Conservation (phyloP, 805 yeast species). For the Clavispora fructus region DNA sequence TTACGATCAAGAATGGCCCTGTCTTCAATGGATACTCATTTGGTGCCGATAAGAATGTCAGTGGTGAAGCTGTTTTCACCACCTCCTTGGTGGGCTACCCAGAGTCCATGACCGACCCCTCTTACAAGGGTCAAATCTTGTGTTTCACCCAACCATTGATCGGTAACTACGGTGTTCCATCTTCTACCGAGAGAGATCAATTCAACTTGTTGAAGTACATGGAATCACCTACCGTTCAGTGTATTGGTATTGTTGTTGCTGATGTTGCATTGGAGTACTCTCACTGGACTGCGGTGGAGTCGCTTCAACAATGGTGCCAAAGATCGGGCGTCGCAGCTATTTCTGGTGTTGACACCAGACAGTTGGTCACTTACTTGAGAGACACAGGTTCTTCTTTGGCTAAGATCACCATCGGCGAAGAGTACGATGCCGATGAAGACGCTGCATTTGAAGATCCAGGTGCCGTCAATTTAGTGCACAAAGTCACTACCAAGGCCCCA, state of each 20-base stretch:
- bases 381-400: slow-evolving; percentile 96
- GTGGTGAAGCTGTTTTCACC: slow-evolving; percentile 97
- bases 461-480: slow-evolving; percentile 80
- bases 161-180: slow-evolving; percentile 98
- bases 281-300: slow-evolving; percentile 99
- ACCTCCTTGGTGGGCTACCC: slow-evolving; percentile 98
- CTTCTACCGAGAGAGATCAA: slow-evolving; percentile 73
- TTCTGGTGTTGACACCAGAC: slow-evolving; percentile 96
- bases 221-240: slow-evolving; percentile 87
- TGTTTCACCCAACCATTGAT: slow-evolving; percentile 96
- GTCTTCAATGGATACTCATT: slow-evolving; percentile 89
- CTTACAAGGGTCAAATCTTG: slow-evolving; percentile 93
- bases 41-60: slow-evolving; percentile 87
- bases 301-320: slow-evolving; percentile 91
- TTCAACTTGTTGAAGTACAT: slow-evolving; percentile 82
- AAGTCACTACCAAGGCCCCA: slow-evolving; percentile 93
- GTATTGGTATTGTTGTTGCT: slow-evolving; percentile 93
- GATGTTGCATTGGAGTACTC: slow-evolving; percentile 93
- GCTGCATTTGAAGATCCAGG: slow-evolving; percentile 91
- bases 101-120: slow-evolving; percentile 98
- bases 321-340: slow-evolving; percentile 93
- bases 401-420: slow-evolving; percentile 83
- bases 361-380: slow-evolving; percentile 85
- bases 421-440: slow-evolving; percentile 86
- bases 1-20: slow-evolving; percentile 90